Conservation (phyloP, 805 yeast genomes). For the Pichia exigua region DNA sequence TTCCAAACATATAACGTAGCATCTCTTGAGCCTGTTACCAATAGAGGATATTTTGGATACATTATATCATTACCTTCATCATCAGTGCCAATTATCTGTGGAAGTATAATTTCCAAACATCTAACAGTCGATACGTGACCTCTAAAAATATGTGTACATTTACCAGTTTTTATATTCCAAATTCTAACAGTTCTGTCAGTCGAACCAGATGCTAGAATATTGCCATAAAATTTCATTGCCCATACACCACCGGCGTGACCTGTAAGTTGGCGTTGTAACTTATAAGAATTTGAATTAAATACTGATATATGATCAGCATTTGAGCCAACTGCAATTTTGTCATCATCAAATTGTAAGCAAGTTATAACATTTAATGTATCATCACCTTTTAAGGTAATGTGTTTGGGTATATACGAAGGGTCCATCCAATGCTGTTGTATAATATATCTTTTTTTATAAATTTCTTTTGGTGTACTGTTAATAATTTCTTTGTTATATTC, state of each 20-base stretch:
- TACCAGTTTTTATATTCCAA: constrained; percentile 82
- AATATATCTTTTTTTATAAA: constrained; percentile 52
- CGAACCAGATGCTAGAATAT: constrained; percentile 84
- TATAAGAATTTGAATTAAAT: constrained; percentile 70
- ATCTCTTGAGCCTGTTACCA: constrained; percentile 85
- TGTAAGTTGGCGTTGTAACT: constrained; percentile 47
- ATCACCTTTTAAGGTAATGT: constrained; percentile 60
- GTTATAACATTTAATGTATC: constrained; percentile 75
- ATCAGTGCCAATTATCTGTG: constrained; percentile 54
- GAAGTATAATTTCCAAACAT: constrained; percentile 76
- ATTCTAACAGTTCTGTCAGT: constrained; percentile 91
- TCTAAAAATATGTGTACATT: constrained; percentile 82
- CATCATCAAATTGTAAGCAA: constrained; percentile 87
- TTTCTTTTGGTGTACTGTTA: constrained; percentile 21
- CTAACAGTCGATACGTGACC: constrained; percentile 93
- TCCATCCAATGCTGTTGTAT: constrained; percentile 75
- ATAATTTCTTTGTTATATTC: constrained; percentile 33
- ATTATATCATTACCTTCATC: constrained; percentile 48
- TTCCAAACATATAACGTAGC: constrained; percentile 71
- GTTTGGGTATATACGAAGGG: constrained; percentile 58
- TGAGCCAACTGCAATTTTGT: constrained; percentile 85
- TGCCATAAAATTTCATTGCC: constrained; percentile 86
- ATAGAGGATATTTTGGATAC: constrained; percentile 57
- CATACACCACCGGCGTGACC: constrained; percentile 99
- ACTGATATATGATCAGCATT: constrained; percentile 80